Conservation (phyloP, 148 eudicot genomes). For the Amaranthus palmeri region DNA sequence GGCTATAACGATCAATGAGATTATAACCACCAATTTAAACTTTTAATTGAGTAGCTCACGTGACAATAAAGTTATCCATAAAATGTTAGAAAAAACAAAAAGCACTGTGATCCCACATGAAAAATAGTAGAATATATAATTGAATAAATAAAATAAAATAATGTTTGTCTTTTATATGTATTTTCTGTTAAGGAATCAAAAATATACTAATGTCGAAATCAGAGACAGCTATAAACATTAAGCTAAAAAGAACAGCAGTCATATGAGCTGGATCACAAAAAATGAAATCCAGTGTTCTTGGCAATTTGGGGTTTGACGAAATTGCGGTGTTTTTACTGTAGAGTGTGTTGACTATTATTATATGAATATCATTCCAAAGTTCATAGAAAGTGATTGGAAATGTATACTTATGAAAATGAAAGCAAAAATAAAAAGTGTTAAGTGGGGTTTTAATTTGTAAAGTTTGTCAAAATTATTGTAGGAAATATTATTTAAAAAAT, state of each 20-base stretch:
- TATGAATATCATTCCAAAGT: neutral
- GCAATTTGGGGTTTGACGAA: conserved; percentile 19
- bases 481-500: no score
- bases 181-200: neutral
- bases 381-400: conserved; percentile 6
- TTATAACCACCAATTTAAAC: no score
- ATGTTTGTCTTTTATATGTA: conserved; percentile 1
- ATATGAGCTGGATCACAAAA: conserved; percentile 28
- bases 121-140: neutral
- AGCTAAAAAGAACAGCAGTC: conserved; percentile 3
- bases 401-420: neutral
- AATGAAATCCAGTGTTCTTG: conserved; percentile 1
- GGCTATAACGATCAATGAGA: no score
- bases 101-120: conserved; percentile 5
- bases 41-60: no score
- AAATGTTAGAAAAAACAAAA: neutral
- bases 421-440: neutral
- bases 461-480: no score
- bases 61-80: neutral
- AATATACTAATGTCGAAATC: conserved; percentile 12
- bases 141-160: neutral
- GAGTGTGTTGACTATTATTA: conserved; percentile 15
- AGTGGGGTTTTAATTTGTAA: neutral
- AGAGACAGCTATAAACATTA: conserved; percentile 20
- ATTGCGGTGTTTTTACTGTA: conserved; percentile 1